Percentiles rank a stretch among this genome's conserved stretches.
Evolutionary conservation across 345 rosid species (phyloP).

Genomic region (Punica granatum): DNA sequence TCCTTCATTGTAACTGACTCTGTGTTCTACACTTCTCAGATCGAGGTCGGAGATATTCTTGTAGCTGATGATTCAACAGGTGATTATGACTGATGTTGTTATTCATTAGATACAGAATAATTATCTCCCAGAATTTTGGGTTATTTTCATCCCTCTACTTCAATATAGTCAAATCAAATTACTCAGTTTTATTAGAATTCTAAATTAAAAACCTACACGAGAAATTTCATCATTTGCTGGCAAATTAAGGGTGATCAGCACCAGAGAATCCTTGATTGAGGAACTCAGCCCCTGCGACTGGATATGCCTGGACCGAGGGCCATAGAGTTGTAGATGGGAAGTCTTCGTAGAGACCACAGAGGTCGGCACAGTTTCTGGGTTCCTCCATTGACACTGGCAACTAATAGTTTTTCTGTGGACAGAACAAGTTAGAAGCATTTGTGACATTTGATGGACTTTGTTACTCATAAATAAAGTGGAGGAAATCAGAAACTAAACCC

Average conservation of each 20-base stretch:
- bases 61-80: slow-evolving; percentile 43
- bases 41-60: slow-evolving; percentile 34
- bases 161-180: not conserved
- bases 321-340: not conserved
- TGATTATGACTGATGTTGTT: not conserved
- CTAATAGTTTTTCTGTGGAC: not conserved
- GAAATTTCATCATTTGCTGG: not conserved
- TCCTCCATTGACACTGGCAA: not conserved
- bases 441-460: not conserved
- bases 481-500: not conserved
- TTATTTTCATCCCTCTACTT: not conserved
- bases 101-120: not conserved
- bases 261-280: not conserved
- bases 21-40: slow-evolving; percentile 22
- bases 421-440: not conserved
- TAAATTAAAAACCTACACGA: not conserved
- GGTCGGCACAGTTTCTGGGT: too few species aligned
- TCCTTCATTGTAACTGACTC: not conserved
- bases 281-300: not conserved
- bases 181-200: not conserved
- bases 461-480: not conserved
- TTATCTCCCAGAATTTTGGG: not conserved
- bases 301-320: not conserved
- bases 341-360: too few species aligned
- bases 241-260: not conserved